phyloP scores from a whole-genome alignment of 257 asterid genomes.

The Nicotiana tabacum region DNA sequence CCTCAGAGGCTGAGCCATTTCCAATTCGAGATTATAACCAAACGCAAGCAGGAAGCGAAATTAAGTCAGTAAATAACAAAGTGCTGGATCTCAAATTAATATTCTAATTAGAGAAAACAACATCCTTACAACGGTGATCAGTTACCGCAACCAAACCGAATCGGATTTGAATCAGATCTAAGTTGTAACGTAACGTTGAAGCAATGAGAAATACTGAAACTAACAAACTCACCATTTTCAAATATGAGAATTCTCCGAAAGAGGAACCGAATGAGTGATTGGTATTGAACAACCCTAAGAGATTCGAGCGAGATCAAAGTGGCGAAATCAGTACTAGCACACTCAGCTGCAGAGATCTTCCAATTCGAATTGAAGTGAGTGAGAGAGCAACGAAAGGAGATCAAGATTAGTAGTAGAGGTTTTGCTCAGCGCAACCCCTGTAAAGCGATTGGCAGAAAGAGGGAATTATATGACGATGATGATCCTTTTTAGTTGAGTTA shows the following conservation, averaged over 20 bases:
- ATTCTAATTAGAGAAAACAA: too few species aligned
- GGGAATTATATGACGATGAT: background rate
- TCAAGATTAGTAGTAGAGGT: conserved; percentile 21
- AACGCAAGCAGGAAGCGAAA: background rate
- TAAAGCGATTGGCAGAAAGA: background rate
- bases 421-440: conserved; percentile 27
- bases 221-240: conserved; percentile 23
- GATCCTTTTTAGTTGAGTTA: background rate
- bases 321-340: background rate
- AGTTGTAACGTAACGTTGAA: background rate
- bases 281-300: conserved; percentile 12
- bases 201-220: background rate
- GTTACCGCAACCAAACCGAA: background rate
- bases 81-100: conserved; percentile 23
- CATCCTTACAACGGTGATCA: background rate
- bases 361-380: background rate
- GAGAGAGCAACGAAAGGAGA: background rate
- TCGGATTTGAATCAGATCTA: conserved; percentile 10
- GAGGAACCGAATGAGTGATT: background rate
- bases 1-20: conserved; percentile 36
- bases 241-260: background rate
- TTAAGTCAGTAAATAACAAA: conserved; percentile 11
- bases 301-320: conserved; percentile 26
- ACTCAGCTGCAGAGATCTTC: conserved; percentile 6
- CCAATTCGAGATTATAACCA: background rate